Conservation (phyloP, 108 stramenopile genomes). For the Mediolabrus comicus region DNA sequence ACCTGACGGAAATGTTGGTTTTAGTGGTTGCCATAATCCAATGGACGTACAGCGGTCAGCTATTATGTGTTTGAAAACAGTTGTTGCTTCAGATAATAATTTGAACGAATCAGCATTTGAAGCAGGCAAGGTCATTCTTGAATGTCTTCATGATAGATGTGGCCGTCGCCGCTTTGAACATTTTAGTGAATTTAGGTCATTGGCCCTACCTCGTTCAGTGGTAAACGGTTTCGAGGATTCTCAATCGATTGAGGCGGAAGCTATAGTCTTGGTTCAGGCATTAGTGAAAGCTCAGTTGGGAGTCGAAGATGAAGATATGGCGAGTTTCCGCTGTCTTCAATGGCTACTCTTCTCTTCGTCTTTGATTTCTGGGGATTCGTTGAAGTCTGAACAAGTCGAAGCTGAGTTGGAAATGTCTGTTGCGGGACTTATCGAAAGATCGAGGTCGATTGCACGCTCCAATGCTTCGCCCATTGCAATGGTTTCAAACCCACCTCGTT, state of each 20-base stretch:
- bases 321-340: conserved; percentile 36
- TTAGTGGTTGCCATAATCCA: conserved; percentile 14
- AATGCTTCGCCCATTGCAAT: conserved; percentile 43
- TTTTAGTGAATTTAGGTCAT: conserved; percentile 38
- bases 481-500: conserved; percentile 46
- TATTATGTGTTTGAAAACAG: conserved; percentile 19
- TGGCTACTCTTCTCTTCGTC: conserved; percentile 59
- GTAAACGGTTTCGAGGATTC: conserved; percentile 27
- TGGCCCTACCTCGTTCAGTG: conserved; percentile 30
- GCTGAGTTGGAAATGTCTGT: conserved; percentile 26
- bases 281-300: conserved; percentile 19
- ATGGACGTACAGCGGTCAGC: conserved; percentile 28
- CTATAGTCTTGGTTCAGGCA: conserved; percentile 14
- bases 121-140: conserved; percentile 8
- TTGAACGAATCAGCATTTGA: conserved; percentile 21
- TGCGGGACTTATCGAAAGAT: conserved; percentile 28
- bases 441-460: conserved; percentile 25
- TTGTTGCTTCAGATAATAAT: conserved; percentile 9
- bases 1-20: conserved; percentile 33
- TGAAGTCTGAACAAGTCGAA: conserved; percentile 3
- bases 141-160: conserved; percentile 33
- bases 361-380: conserved; percentile 40
- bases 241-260: conserved; percentile 28
- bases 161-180: conserved; percentile 30
- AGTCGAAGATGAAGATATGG: conserved; percentile 35